Percentiles rank a stretch among this genome's conserved stretches.
Evolutionary conservation across 768 basidiomycete genomes (phyloP).

Genomic region (Mycena indigotica): DNA sequence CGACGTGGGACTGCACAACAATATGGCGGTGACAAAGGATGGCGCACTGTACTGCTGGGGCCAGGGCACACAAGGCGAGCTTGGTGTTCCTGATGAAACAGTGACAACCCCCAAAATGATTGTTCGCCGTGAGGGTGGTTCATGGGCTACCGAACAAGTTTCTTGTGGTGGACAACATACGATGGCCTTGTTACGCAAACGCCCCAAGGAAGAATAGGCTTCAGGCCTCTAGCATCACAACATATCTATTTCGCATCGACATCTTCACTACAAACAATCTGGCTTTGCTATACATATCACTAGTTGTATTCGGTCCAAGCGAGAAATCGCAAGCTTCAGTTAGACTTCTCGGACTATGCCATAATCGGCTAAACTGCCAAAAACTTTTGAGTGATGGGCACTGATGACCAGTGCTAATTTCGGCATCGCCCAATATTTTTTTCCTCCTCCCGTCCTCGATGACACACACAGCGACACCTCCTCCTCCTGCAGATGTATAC

Average conservation of each 20-base stretch:
- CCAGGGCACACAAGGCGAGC: slow-evolving; percentile 74
- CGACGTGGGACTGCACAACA: slow-evolving; percentile 72
- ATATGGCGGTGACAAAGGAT: slow-evolving; percentile 64
- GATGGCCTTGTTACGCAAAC: slow-evolving; percentile 70
- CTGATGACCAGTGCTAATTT: neutral
- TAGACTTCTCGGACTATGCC: slow-evolving; percentile 1
- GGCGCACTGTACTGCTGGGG: slow-evolving; percentile 81
- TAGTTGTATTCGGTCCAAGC: neutral
- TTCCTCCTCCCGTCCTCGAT: slow-evolving; percentile 17
- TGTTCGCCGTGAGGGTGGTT: slow-evolving; percentile 72
- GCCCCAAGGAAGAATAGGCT: slow-evolving; percentile 32
- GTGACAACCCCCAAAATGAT: slow-evolving; percentile 65
- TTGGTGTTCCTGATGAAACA: slow-evolving; percentile 65
- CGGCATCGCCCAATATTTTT: neutral
- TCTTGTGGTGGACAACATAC: slow-evolving; percentile 83
- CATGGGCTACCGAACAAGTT: slow-evolving; percentile 65
- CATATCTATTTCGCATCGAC: slow-evolving; percentile 19
- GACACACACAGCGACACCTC: neutral
- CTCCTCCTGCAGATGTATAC: neutral
- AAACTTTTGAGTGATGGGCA: neutral
- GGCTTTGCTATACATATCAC: slow-evolving; percentile 19
- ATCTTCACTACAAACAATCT: slow-evolving; percentile 14
- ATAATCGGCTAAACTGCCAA: neutral
- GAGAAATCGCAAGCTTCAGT: neutral
- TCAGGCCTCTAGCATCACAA: slow-evolving; percentile 11